These are phyloP conservation scores for Circinella umbellata DNA, from an alignment of 371 early-diverging fungal species.

Conservation along the genomic window DNA sequence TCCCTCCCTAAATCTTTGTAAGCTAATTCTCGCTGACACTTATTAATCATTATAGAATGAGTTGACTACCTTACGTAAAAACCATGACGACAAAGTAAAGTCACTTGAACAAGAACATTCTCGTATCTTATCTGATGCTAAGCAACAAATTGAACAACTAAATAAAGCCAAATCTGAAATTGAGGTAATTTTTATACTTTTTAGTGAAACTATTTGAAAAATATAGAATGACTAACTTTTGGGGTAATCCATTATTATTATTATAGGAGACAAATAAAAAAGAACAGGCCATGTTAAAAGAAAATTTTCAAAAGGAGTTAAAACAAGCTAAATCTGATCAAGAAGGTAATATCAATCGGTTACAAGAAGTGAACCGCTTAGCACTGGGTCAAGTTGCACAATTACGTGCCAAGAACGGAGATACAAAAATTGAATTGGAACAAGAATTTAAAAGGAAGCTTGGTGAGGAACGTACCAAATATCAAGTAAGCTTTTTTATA, in stretches of 20 bases:
- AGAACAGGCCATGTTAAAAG: background rate
- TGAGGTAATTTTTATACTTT: background rate
- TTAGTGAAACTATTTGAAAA: too few relatives aligned
- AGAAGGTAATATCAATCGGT: background rate
- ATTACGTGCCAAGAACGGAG: constrained; percentile 10
- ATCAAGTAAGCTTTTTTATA: constrained; percentile 10
- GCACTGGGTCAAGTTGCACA: constrained; percentile 1
- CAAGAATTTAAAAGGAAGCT: constrained; percentile 11
- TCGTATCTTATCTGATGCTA: constrained; percentile 2
- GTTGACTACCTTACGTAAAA: constrained; percentile 15
- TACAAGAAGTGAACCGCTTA: constrained; percentile 13
- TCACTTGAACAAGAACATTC: constrained; percentile 12
- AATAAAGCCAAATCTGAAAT: background rate
- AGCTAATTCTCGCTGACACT: too few relatives aligned
- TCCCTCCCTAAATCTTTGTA: too few relatives aligned
- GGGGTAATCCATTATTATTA: background rate
- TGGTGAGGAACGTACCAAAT: constrained; percentile 13
- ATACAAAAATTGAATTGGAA: constrained; percentile 17
- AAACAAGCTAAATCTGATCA: background rate
- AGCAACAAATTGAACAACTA: background rate
- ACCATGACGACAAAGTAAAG: constrained; percentile 18
- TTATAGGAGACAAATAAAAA: background rate
- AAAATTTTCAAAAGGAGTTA: constrained; percentile 5
- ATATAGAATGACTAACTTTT: too few relatives aligned
- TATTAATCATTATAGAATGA: constrained; percentile 7